phyloP scores from a whole-genome alignment of 1,139 yeast species.

The Yamadazyma diddensiae region DNA sequence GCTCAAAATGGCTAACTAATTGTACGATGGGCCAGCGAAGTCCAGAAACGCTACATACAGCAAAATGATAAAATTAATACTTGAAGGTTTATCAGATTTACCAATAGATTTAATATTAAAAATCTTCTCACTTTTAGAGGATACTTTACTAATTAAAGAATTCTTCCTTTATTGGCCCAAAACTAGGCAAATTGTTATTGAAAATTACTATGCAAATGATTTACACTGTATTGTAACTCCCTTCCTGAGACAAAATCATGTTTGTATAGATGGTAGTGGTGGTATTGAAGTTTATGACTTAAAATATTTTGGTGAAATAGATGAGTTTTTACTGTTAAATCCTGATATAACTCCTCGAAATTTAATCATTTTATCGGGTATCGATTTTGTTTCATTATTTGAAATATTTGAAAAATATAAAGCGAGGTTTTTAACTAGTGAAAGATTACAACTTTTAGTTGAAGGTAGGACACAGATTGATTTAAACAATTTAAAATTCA shows the following conservation, averaged over 20 bases:
- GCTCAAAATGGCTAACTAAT: background rate
- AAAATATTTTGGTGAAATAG: slow-evolving; percentile 28
- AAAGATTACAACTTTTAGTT: slow-evolving; percentile 23
- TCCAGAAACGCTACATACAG: too few species aligned
- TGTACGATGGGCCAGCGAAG: too few species aligned
- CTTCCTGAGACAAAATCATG: slow-evolving; percentile 24
- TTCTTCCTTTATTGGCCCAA: slow-evolving; percentile 21
- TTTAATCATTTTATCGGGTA: slow-evolving; percentile 29
- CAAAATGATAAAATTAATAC: too few species aligned
- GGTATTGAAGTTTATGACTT: slow-evolving; percentile 23
- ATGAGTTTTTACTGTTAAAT: slow-evolving; percentile 26
- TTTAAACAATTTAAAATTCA: slow-evolving; percentile 19
- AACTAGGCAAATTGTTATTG: slow-evolving; percentile 22
- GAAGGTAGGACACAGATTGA: slow-evolving; percentile 15
- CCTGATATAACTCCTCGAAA: slow-evolving; percentile 27
- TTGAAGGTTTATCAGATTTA: slow-evolving; percentile 18
- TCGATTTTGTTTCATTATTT: slow-evolving; percentile 30
- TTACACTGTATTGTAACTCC: slow-evolving; percentile 35
- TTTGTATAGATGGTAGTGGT: slow-evolving; percentile 16
- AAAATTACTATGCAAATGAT: slow-evolving; percentile 27
- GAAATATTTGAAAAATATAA: slow-evolving; percentile 21
- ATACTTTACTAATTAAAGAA: slow-evolving; percentile 26
- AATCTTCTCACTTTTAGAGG: slow-evolving; percentile 22
- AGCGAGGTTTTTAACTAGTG: slow-evolving; percentile 15
- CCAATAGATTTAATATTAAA: slow-evolving; percentile 29